These are phyloP conservation scores for Pulchroboletus neoregius DNA, from an alignment of 1,284 basidiomycete species.

Conservation along the genomic window DNA sequence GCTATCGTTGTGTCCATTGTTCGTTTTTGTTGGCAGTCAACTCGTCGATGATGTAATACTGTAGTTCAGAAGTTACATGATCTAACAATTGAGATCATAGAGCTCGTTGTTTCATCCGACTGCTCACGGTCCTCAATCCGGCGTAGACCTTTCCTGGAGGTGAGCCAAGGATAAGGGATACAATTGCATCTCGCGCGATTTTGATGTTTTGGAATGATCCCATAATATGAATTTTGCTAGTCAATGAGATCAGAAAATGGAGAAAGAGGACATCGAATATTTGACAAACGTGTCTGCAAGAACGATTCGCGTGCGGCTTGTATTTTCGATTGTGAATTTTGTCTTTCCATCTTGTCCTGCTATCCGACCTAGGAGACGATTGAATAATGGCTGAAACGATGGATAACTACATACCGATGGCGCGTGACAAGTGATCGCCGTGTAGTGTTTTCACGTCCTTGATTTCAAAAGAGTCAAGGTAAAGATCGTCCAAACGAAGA, in stretches of 20 bases:
- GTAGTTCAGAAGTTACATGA: slow-evolving; percentile 6
- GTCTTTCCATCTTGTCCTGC: slow-evolving; percentile 98
- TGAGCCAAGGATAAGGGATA: slow-evolving; percentile 91
- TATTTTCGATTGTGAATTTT: slow-evolving; percentile 98
- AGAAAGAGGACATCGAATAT: not conserved
- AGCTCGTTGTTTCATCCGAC: slow-evolving; percentile 88
- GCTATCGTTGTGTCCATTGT: slow-evolving; percentile 1
- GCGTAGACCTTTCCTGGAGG: slow-evolving; percentile 97
- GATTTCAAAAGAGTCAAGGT: slow-evolving; percentile 97
- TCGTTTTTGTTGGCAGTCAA: slow-evolving; percentile 3
- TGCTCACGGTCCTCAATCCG: slow-evolving; percentile 85
- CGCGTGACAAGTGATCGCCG: slow-evolving; percentile 93
- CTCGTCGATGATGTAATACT: slow-evolving; percentile 13
- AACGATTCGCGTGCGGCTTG: slow-evolving; percentile 92
- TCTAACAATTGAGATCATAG: slow-evolving; percentile 37
- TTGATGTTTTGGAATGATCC: slow-evolving; percentile 98
- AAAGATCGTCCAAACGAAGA: slow-evolving; percentile 92
- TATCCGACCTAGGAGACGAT: slow-evolving; percentile 68
- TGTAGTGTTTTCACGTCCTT: slow-evolving; percentile 99
- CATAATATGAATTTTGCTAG: slow-evolving; percentile 89
- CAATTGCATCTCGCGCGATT: slow-evolving; percentile 92
- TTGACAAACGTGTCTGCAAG: slow-evolving; percentile 87
- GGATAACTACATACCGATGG: slow-evolving; percentile 65
- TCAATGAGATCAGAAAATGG: slow-evolving; percentile 5
- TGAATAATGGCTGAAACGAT: slow-evolving; percentile 3